Base-by-base conservation (phyloP, 345 rosid species). In the Excoecaria agallocha region DNA sequence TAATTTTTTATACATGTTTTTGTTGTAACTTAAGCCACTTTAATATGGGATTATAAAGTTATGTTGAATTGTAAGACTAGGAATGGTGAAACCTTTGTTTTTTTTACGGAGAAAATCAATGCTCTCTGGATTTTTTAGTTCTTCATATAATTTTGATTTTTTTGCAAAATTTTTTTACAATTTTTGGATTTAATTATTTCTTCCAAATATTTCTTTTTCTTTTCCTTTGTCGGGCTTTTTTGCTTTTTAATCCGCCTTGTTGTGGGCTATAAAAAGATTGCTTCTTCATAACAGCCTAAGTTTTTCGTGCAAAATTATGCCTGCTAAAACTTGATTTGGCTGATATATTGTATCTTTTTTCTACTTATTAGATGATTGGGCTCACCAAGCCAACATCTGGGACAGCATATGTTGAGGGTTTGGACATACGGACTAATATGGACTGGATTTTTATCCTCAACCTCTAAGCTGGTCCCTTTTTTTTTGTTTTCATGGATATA, bases 381-480 rank as follows among this genome's bases (percentile, higher is more conserved):
- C 95, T 95, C 74, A 74, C 86, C 55, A 89, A 89, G 73, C 94
- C 99, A 74, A 85, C 91, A 70, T 81, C 94, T 3, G 99, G 99
- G 62, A 68, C 92, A 62, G 98, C 91, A 30, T 82, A 78, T 77
- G 89, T 92, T 76, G 85, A 92, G 75, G 96, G 93, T 75, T 69
- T 89, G 52, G 97, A 92, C 82, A 85, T 95, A 77, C 73, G 60
- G 76, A 88, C 83, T 69, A 81, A 86, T 74, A 95, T 95, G 97
- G 94, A 91, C 43, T 81, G 87, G 79, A 83, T 95, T 62, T 68
- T 37, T 20, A 70, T 49, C 74, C 55, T 68, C 12, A 35, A 16
- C 24, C 12, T 19, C 37, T 62, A 64, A 24, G 17, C 76, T 56
- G 45, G 64, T 46, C 59, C 15, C 10, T n/a, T 46, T 30, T 74